Percentiles rank a stretch among this genome's conserved stretches.
These are phyloP conservation scores for Candida labiduridarum DNA, from an alignment of 1,139 yeast genomes.

Conservation along the genomic window DNA sequence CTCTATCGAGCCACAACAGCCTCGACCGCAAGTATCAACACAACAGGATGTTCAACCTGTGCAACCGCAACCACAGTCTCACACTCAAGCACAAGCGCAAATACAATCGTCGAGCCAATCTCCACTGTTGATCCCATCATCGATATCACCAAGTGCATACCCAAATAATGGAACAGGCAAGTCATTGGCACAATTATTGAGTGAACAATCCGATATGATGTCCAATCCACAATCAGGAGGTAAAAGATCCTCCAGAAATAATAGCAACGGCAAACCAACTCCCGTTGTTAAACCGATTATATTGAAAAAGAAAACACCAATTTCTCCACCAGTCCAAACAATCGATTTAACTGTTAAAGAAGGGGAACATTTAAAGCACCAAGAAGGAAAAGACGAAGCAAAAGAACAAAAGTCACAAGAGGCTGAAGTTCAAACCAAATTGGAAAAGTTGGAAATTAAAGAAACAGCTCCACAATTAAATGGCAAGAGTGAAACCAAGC, in stretches of 20 bases:
- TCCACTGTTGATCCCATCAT: constrained; percentile 3
- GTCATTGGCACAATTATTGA: constrained; percentile 45
- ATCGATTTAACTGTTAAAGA: constrained; percentile 15
- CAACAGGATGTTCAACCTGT: constrained; percentile 1
- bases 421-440: constrained; percentile 7
- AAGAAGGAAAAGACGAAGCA: constrained; percentile 8
- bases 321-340: constrained; percentile 17
- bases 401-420: not conserved
- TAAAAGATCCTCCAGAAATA: constrained; percentile 22
- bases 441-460: constrained; percentile 8
- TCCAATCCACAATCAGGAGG: constrained; percentile 16
- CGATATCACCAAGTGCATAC: constrained; percentile 9
- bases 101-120: constrained; percentile 5
- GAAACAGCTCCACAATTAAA: constrained; percentile 6
- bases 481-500: constrained; percentile 6
- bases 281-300: constrained; percentile 38
- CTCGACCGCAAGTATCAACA: not conserved
- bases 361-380: constrained; percentile 12
- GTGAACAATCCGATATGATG: constrained; percentile 26
- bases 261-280: constrained; percentile 25
- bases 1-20: constrained; percentile 7
- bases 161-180: constrained; percentile 24
- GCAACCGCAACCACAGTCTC: not conserved
- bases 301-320: constrained; percentile 37
- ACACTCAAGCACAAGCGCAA: not conserved